Evolutionary conservation across 495 filamentous ascomycete genomes (phyloP), one percentile per base, ranked within the genome.

Genomic region (Tuber umbilicatum): DNA sequence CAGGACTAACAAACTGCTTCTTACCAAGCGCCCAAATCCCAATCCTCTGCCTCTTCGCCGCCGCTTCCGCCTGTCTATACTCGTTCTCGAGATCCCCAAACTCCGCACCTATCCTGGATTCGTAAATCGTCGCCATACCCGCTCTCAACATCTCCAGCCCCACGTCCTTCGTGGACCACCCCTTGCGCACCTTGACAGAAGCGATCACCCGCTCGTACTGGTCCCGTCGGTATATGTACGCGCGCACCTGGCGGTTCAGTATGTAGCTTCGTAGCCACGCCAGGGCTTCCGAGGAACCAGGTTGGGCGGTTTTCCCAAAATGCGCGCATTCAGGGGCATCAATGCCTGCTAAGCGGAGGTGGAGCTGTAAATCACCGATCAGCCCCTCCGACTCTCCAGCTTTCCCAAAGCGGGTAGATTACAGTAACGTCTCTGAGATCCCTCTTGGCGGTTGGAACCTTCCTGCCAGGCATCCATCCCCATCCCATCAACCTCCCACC

Each of bases 311-410:
- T 31, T 89, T 88, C 43, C 95, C 95, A 82, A 97, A 99, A 83
- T 99, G 96, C 5, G 93, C 91, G 55, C 91, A 84, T 84, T 99
- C 95, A 2, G 95, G 95, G 27, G 95, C 96, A 81, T 99, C 95
- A 68, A 98, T 83, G 47, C 95, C 95, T 12, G 95, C 96, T 55
- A 99, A 84, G 50, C 95, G 92, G 74, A 99, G 86, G 69, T 93
- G 90, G 70, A 99, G 90, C 89, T 91, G 79, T 19, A 69, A 19
- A 71, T 27, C 70, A 37, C 64, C 37, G 39, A 76, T 72, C 69
- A 35, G 43, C 67, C 10, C 16, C 47, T 69, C 69, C 60, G n/a
- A 27, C 41, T 9, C 12, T 9, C 31, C n/a, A 64, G 7, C 35
- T 64, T 2, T 69, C 43, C 7, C 14, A 4, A 42, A 37, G 41